These are phyloP conservation scores for Mortierella sp. DNA, from an alignment of 371 early-diverging fungal genomes.

Conservation along the genomic window DNA sequence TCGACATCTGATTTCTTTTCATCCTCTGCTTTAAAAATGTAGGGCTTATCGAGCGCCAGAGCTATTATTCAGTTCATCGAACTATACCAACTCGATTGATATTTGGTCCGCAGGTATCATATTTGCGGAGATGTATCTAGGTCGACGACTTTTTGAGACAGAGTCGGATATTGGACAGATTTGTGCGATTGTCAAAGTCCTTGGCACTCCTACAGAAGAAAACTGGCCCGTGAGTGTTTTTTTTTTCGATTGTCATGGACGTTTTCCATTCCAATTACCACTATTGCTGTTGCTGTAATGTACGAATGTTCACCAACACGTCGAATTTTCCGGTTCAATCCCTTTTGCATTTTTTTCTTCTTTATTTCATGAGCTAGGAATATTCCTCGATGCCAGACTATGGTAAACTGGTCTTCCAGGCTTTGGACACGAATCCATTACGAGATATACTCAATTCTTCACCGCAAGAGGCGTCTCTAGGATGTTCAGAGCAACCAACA, in stretches of 20 bases:
- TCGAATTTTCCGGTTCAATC: not conserved
- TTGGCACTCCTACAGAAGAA: conserved; percentile 58
- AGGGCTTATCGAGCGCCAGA: conserved; percentile 71
- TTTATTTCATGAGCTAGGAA: not conserved
- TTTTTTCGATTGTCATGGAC: not conserved
- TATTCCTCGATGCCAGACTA: conserved; percentile 39
- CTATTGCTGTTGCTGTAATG: not conserved
- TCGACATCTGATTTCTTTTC: not conserved
- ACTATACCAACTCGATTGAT: conserved; percentile 47
- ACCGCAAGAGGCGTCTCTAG: too few relatives aligned
- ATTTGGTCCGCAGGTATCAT: conserved; percentile 52
- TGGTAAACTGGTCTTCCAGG: conserved; percentile 44
- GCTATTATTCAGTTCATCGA: conserved; percentile 59
- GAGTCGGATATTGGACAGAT: conserved; percentile 70
- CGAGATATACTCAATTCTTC: conserved; percentile 15
- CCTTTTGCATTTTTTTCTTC: not conserved
- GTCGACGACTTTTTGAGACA: conserved; percentile 69
- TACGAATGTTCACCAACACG: too few relatives aligned
- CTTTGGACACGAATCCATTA: conserved; percentile 21
- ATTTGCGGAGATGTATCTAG: conserved; percentile 60
- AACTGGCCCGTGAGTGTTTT: conserved; percentile 52
- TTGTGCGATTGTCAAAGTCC: conserved; percentile 63
- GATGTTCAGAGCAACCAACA: too few relatives aligned
- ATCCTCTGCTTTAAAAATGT: not conserved
- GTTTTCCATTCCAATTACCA: not conserved